These are phyloP conservation scores for Jaltomata sinuosa DNA, from an alignment of 257 asterid species.

Conservation along the genomic window DNA sequence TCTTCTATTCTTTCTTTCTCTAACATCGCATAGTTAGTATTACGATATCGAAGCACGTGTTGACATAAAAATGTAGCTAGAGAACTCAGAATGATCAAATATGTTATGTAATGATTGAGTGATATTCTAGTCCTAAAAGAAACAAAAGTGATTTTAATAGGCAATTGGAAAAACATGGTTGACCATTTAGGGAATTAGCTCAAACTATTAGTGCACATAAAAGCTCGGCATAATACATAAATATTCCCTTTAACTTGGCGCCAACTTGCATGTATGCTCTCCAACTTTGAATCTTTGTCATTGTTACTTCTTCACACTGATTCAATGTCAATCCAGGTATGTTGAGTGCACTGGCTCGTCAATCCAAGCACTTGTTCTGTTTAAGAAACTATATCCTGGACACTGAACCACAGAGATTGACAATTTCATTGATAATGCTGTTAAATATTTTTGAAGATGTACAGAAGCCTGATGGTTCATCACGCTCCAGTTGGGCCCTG, in stretches of 20 bases:
- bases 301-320: constrained; percentile 7
- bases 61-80: background rate
- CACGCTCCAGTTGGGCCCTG: too few relatives aligned
- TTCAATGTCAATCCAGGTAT: constrained; percentile 23
- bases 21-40: background rate
- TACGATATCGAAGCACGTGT: background rate
- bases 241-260: background rate
- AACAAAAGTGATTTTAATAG: too few relatives aligned
- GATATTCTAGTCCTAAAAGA: too few relatives aligned
- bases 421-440: constrained; percentile 31
- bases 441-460: constrained; percentile 38
- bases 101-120: too few relatives aligned
- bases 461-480: constrained; percentile 70
- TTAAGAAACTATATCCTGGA: constrained; percentile 44
- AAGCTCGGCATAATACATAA: too few relatives aligned
- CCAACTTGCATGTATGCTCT: too few relatives aligned
- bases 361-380: constrained; percentile 53
- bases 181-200: too few relatives aligned
- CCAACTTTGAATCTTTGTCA: too few relatives aligned
- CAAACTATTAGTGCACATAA: too few relatives aligned
- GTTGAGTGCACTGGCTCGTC: constrained; percentile 76
- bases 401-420: constrained; percentile 54
- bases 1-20: background rate
- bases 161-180: too few relatives aligned
- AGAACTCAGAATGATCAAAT: background rate